Base-by-base conservation (phyloP, 1,139 yeast genomes). In the Magnusiomyces ingens region DNA sequence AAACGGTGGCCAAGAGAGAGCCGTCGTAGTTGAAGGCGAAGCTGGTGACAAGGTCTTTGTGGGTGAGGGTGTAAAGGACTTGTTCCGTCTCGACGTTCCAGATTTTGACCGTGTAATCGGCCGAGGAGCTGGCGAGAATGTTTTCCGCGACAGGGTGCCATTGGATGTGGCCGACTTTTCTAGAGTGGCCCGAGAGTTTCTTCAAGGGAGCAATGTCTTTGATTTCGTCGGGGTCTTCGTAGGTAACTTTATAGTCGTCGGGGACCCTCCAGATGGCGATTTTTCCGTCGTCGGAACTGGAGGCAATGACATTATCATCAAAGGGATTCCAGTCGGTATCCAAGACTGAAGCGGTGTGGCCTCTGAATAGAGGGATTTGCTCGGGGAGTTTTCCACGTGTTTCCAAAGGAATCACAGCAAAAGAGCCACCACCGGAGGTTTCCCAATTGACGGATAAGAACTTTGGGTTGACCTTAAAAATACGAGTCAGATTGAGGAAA, bases 331-430 rank as follows among this genome's bases (percentile, higher is more conserved):
- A 93, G 51, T 89, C 95, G 0, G 98, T 91, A 68, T 93, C 99
- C 63, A 91, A 77, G 26, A 93, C 97, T 6, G 95, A 85, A 10
- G 96, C 97, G 51, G 93, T 86, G 69, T 93, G 98, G 18, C 99
- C 99, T 64, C 97, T 81, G 70, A 91, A 93, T 62, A 93, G 77
- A 1, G 98, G 93, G 49, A 90, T 93, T 57, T 85, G 81, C 64
- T 93, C 99, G 4, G 97, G 98, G 10, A 93, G 84, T 69, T 90
- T 93, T n/a, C 98, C 98, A 18, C 81, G 84, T 69, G 91, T 97
- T 10, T 69, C 66, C 35, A 88, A 74, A 1, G 99, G 99, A 54
- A 93, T 82, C 15, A 93, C 85, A 0, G 96, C 96, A 75, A 93
- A 91, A 0, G 98, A 94, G 52, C 99, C 99, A 58, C 98, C 98